Conservation (phyloP, 2,329 filamentous ascomycete genomes). For the Aspergillus awamori region DNA sequence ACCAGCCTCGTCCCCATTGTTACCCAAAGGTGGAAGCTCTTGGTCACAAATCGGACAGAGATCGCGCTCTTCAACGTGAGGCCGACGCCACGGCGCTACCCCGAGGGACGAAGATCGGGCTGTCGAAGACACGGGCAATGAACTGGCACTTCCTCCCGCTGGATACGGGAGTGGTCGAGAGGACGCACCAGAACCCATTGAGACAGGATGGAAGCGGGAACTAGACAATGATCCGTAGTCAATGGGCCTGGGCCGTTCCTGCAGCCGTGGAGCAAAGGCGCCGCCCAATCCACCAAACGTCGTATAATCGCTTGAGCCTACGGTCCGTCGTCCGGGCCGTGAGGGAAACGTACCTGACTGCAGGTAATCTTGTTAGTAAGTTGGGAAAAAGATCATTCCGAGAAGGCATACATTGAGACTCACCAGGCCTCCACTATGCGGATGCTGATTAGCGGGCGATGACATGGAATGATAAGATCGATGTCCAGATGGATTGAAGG, state of each 20-base stretch:
- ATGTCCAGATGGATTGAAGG: conserved; percentile 26
- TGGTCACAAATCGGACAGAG: conserved; percentile 51
- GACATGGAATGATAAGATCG: conserved; percentile 33
- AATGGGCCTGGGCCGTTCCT: conserved; percentile 22
- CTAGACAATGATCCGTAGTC: conserved; percentile 21
- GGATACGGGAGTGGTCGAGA: conserved; percentile 17
- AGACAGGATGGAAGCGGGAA: conserved; percentile 8
- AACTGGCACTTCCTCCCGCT: conserved; percentile 6
- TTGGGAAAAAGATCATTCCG: not conserved
- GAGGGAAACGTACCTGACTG: conserved; percentile 19
- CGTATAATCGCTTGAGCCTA: conserved; percentile 29
- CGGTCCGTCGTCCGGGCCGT: conserved; percentile 30
- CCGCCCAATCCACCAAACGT: conserved; percentile 20
- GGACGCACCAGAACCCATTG: conserved; percentile 7
- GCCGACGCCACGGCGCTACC: conserved; percentile 13
- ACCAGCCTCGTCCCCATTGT: conserved; percentile 41
- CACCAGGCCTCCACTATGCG: conserved; percentile 17
- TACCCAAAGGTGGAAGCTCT: conserved; percentile 41
- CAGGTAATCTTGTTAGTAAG: conserved; percentile 4
- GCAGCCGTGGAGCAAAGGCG: conserved; percentile 17
- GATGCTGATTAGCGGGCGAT: conserved; percentile 12
- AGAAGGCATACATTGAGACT: conserved; percentile 8
- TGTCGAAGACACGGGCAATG: conserved; percentile 10
- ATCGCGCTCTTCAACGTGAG: conserved; percentile 45
- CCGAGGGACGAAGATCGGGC: conserved; percentile 7